Conservation (phyloP, 345 rosid species). For the Eucalyptus cladocalyx region DNA sequence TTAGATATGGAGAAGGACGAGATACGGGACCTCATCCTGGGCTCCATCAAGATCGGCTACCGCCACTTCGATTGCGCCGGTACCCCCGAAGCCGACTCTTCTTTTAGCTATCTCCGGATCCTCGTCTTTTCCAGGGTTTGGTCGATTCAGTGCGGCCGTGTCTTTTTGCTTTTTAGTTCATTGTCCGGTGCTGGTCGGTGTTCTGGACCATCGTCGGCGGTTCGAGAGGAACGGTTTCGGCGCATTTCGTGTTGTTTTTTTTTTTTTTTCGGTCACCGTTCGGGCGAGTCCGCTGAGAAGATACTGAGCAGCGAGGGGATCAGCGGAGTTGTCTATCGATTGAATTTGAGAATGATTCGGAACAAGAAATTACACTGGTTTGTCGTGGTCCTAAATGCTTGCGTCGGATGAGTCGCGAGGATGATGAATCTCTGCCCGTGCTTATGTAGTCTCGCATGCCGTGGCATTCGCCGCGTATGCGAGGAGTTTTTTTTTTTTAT, state of each 20-base stretch:
- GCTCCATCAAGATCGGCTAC: constrained; percentile 73
- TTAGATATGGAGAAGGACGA: constrained; percentile 68
- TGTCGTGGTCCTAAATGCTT: neutral
- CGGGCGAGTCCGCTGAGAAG: neutral
- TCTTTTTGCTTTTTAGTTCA: neutral
- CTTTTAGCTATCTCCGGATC: neutral
- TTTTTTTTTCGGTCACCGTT: neutral
- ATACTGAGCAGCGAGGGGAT: neutral
- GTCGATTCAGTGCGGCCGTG: neutral
- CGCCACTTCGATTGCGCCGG: constrained; percentile 97
- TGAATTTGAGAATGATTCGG: neutral
- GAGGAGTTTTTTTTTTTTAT: neutral
- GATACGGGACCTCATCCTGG: constrained; percentile 50
- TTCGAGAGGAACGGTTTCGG: neutral
- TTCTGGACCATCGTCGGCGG: neutral
- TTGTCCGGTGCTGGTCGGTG: neutral
- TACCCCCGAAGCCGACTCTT: neutral
- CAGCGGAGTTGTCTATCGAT: neutral
- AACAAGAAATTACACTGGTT: neutral
- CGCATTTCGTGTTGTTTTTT: neutral
- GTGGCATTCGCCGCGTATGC: neutral
- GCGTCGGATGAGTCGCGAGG: neutral
- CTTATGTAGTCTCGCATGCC: neutral
- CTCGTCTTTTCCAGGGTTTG: neutral
- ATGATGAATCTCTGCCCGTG: neutral